Evolutionary conservation across 169 alveolate genomes (phyloP), one percentile per base, ranked within the genome.

Genomic region (Cryptosporidium tyzzeri): DNA sequence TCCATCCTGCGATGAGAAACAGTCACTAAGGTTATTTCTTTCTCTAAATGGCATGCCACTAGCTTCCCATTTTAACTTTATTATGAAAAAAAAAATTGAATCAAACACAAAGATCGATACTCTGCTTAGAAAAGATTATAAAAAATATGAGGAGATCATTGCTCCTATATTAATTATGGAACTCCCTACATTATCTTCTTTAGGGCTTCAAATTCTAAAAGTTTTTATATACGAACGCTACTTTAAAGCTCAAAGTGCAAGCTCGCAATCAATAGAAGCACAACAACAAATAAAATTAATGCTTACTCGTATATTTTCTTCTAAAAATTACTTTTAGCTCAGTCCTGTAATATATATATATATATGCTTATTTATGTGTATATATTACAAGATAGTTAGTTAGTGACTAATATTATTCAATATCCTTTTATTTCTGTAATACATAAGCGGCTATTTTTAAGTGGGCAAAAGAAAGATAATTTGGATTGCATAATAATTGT

Each of bases 1-100:
- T 9, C 86, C 70, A 5, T 80, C 89, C 12, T 80, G 41, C 74
- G 35, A 80, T 41, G 89, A 80, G 29, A 80, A 70, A 26, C 69
- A 48, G 5, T 44, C 39, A 31, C 59, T 80, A 23, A 67, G 75
- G 10, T 33, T 80, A 62, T 80, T 80, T 62, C 62, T 80, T 18
- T 61, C 61, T 26, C 23, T 80, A 14, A 37, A 80, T 48, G 75
- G 89, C 8, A 62, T 80, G 75, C 89, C 89, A 0, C 33, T 29
- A 50, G 33, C 89, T 41, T 12, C 75, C 8, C 61, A 80, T 21
- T 80, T 80, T 44, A 39, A 62, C 26, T 29, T 39, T 9, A 35
- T 67, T n/a, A 7, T 65, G 21, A 59, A 59, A 10, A 80, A 37
- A 2, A 65, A 65, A 37, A 58, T 80, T 21, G 48, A 44, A 21